These are phyloP conservation scores for Kodamaea laetipori DNA, from an alignment of 805 yeast genomes.

Conservation along the genomic window DNA sequence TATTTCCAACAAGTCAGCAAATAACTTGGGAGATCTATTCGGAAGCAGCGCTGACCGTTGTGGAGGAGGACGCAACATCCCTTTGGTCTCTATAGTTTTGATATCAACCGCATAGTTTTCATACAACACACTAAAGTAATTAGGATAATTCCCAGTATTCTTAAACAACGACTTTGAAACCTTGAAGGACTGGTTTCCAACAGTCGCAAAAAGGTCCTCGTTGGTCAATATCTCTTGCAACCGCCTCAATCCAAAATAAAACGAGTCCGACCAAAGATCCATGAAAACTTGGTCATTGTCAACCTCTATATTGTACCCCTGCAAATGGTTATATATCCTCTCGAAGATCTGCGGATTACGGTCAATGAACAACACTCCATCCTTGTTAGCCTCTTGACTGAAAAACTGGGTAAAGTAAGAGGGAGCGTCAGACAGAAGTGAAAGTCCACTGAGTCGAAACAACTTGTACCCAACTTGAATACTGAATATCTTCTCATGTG, in stretches of 20 bases:
- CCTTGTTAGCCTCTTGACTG: conserved; percentile 37
- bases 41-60: conserved; percentile 57
- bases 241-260: conserved; percentile 65
- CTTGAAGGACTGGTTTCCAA: conserved; percentile 63
- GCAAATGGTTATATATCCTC: conserved; percentile 68
- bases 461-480: conserved; percentile 68
- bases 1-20: conserved; percentile 54
- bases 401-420: conserved; percentile 83
- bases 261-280: conserved; percentile 66
- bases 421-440: conserved; percentile 83
- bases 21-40: conserved; percentile 55
- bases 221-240: conserved; percentile 50
- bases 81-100: conserved; percentile 36
- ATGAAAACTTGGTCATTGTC: conserved; percentile 60
- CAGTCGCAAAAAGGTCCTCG: conserved; percentile 56
- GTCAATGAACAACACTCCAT: conserved; percentile 62
- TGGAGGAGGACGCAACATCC: conserved; percentile 77
- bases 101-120: conserved; percentile 52
- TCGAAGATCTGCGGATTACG: conserved; percentile 71
- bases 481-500: conserved; percentile 68
- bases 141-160: conserved; percentile 71
- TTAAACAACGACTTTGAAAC: conserved; percentile 57
- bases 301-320: conserved; percentile 74
- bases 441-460: conserved; percentile 77
- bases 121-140: conserved; percentile 68